Base-by-base conservation (phyloP, 441 rosid genomes). In the Sinapis alba region DNA sequence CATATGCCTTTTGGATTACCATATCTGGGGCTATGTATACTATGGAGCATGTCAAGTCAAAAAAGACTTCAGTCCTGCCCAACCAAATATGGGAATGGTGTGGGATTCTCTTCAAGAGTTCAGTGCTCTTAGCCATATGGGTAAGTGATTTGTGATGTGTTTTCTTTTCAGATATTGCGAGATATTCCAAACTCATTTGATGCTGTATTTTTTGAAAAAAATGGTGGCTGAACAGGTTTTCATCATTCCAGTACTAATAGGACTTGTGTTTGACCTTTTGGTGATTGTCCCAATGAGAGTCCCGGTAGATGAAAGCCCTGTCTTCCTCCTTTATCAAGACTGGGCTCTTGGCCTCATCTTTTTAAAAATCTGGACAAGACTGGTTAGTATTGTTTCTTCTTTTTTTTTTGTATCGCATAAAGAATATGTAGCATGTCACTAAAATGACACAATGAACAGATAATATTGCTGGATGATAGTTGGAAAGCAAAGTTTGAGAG, bases 271-370 rank as follows among this genome's bases (percentile, higher is more conserved):
- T 80, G 99, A 96, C 87, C 97, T 96, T 65, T 68, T 95, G 88
- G 98, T 95, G 73, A 93, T 95, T 84, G 99, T 93, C 63, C 99
- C 99, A 3, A 88, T 96, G 97, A 85, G 99, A 70, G 99, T 95
- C 63, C 99, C 97, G n/a, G 97, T 91, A 68, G 98, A 96, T 69
- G 99, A 96, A 84, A 96, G 97, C 77, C 99, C 97, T 5, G 97
- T 96, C 74, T 96, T 96, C 83, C 96, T 96, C 72, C 81, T 93
- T 57, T 96, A 96, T 83, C 99, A 96, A 80, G 98, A 96, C 76
- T 96, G 99, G 99, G 97, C 99, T 26, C 84, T 96, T 68, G 99
- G 99, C 51, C 90, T 96, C 30, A 90, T 96, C 77, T 91, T 96
- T 76, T 91, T 96, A 41, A 96, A 96, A 89, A 91, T 96, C 72